These are phyloP conservation scores for Herpetospermum pedunculosum DNA, from an alignment of 306 rosid species.

Conservation along the genomic window DNA sequence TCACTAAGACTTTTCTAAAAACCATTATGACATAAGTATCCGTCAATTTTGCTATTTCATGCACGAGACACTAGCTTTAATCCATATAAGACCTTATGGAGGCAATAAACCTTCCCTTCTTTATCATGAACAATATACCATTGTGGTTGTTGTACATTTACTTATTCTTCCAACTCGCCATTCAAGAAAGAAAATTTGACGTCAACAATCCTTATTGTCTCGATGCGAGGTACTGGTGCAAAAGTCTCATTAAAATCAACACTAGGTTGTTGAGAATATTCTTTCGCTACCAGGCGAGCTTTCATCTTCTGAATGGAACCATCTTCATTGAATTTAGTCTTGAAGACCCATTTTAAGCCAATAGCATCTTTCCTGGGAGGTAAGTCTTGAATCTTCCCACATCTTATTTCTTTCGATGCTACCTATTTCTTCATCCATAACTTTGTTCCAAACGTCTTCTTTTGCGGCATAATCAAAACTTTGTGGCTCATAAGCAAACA, in stretches of 20 bases:
- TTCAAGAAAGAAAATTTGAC: background rate
- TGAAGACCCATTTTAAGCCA: background rate
- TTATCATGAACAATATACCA: background rate
- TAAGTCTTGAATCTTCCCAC: background rate
- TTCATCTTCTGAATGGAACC: background rate
- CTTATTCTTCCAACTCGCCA: background rate
- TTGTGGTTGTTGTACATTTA: background rate
- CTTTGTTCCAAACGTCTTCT: background rate
- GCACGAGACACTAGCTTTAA: background rate
- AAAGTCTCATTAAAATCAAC: background rate
- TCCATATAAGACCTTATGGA: background rate
- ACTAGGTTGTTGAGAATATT: background rate
- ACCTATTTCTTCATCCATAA: background rate
- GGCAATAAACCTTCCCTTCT: background rate
- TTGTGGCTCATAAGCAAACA: background rate
- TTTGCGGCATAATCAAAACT: background rate
- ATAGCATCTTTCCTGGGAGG: background rate
- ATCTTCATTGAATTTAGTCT: too few relatives aligned
- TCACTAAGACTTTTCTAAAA: background rate
- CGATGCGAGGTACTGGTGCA: background rate
- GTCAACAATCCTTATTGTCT: background rate
- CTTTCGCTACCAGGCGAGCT: background rate
- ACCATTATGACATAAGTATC: background rate
- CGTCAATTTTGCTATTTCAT: constrained; percentile 2
- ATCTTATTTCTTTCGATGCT: background rate